Evolutionary conservation across 768 basidiomycete species (phyloP).

Genomic region (Psilocybe cyanescens): DNA sequence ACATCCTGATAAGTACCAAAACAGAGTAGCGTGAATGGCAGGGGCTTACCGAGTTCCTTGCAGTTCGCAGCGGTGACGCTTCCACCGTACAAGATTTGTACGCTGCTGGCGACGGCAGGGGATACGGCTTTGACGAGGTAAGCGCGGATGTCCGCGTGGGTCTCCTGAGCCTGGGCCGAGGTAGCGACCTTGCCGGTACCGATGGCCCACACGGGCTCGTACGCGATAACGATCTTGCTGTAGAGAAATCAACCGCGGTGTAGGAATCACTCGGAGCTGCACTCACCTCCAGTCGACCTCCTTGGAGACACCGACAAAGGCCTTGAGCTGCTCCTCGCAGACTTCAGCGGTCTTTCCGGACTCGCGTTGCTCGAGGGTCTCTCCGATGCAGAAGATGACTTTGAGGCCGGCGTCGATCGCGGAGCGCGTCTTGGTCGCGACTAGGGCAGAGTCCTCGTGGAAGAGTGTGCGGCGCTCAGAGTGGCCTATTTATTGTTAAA

Average conservation of each 20-base stretch:
- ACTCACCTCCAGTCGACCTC: slow-evolving; percentile 81
- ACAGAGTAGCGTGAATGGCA: not conserved
- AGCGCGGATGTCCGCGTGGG: slow-evolving; percentile 80
- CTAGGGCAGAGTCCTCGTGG: slow-evolving; percentile 80
- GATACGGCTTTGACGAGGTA: slow-evolving; percentile 74
- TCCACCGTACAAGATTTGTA: slow-evolving; percentile 95
- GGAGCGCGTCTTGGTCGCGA: slow-evolving; percentile 86
- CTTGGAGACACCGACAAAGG: slow-evolving; percentile 65
- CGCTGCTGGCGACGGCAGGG: slow-evolving; percentile 65
- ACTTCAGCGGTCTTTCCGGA: slow-evolving; percentile 74
- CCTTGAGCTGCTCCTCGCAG: slow-evolving; percentile 81
- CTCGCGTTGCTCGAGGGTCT: slow-evolving; percentile 90
- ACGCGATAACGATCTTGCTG: slow-evolving; percentile 93
- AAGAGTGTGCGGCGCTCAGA: slow-evolving; percentile 95
- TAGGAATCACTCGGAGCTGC: not conserved
- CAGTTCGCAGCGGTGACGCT: slow-evolving; percentile 90
- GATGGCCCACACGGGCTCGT: slow-evolving; percentile 98
- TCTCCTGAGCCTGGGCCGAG: slow-evolving; percentile 89
- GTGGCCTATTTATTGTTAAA: slow-evolving; percentile 61
- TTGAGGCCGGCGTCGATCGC: slow-evolving; percentile 76
- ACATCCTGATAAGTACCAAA: not conserved
- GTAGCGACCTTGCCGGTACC: slow-evolving; percentile 97
- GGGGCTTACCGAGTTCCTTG: slow-evolving; percentile 77
- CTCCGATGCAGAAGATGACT: slow-evolving; percentile 96
- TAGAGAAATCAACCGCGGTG: not conserved